Percentiles rank a stretch among this genome's conserved stretches.
These are phyloP conservation scores for Paramecium tetraurelia DNA, from an alignment of 73 alveolate species.

Conservation along the genomic window DNA sequence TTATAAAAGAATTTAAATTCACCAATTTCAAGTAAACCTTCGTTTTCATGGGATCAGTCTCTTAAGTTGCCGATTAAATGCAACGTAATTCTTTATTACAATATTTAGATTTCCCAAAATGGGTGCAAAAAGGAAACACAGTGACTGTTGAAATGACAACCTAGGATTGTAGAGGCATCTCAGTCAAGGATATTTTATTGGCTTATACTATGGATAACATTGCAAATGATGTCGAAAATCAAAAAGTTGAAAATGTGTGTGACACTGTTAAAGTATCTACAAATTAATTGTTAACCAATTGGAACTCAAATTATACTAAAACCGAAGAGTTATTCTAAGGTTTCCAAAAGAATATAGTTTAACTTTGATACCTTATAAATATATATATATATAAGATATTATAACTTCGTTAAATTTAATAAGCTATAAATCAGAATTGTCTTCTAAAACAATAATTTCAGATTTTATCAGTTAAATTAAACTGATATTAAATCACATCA, in stretches of 20 bases:
- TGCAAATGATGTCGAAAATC: not conserved
- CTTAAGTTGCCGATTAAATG: conserved; percentile 1
- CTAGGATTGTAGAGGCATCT: not conserved
- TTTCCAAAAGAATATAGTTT: conserved; percentile 2
- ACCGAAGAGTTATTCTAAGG: not conserved
- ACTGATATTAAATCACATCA: not conserved
- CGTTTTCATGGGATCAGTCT: not conserved
- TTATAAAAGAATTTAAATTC: not conserved
- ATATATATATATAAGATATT: not conserved
- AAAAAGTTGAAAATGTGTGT: not conserved
- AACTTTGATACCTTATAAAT: not conserved
- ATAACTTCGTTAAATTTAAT: not conserved
- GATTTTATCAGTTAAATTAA: not conserved
- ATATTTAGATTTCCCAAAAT: not conserved
- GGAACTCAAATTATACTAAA: conserved; percentile 24
- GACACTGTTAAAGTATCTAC: not conserved
- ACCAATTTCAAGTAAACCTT: not conserved
- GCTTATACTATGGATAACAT: not conserved
- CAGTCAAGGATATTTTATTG: conserved; percentile 15
- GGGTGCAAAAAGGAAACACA: conserved; percentile 2
- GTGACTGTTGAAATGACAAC: conserved; percentile 27
- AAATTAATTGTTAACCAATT: not conserved
- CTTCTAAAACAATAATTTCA: not conserved
- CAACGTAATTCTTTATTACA: not conserved
- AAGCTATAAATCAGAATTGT: not conserved